Base-by-base conservation (phyloP, 2,329 filamentous ascomycete genomes). In the Fusarium brachygibbosum region DNA sequence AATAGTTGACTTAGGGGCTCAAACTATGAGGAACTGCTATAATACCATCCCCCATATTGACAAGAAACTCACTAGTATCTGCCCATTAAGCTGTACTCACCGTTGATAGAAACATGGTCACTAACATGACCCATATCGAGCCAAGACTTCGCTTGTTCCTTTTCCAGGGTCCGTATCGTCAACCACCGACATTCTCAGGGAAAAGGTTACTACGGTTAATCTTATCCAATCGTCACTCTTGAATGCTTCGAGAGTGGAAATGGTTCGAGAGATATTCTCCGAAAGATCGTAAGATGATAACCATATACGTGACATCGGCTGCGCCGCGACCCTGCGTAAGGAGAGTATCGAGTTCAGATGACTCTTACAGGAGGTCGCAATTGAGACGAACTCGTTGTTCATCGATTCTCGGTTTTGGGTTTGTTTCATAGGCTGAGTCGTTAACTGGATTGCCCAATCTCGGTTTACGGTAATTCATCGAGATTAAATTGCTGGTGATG, bases 131-230 rank as follows among this genome's bases (percentile, higher is more conserved):
- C 66, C 55, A 44, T 63, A 66, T 38, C 48, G 41, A 34, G 42
- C 55, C 60, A 59, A 69, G 59, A n/a, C 55, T 46, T 29, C 23
- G 31, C 45, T 55, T 69, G 50, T 38, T 42, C 42, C 55, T 44
- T 69, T 40, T 51, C 56, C 48, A 69, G 48, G 63, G 46, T 54
- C 29, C 45, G 38, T 38, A 38, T 46, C 48, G 50, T 44, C 52
- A 57, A 37, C 52, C 51, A 42, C 35, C 51, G 19, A 46, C 29
- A 51, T 40, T 45, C 48, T 42, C 40, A 41, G 34, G 46, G 19
- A 54, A n/a, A 50, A 25, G 61, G 66, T 62, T 37, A 40, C 51
- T 66, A 62, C 25, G 25, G 40, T 28, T 34, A 16, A 31, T 28
- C 37, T 49, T 53, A 34, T 25, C 58, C 45, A 68, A 66, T 56